phyloP scores from a whole-genome alignment of 495 filamentous ascomycete genomes.

The Aspergillus nidulans region DNA sequence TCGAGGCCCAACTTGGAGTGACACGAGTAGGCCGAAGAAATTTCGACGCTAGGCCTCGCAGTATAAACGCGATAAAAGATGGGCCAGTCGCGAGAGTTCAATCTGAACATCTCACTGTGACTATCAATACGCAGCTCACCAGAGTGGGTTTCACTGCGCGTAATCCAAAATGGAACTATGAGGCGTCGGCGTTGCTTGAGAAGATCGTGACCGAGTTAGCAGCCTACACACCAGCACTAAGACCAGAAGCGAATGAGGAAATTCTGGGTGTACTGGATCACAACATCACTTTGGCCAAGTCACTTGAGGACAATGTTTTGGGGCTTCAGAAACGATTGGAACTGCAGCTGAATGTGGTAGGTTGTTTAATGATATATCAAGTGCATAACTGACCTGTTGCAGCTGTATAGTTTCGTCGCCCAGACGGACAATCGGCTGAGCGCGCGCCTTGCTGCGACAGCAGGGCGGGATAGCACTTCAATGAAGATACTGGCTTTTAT shows the following conservation, averaged over 20 bases:
- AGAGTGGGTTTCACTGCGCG: not conserved
- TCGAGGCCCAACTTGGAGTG: not conserved
- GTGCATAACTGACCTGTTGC: not conserved
- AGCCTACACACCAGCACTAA: not conserved
- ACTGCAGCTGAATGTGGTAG: slow-evolving; percentile 1
- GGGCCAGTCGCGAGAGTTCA: not conserved
- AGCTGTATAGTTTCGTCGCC: slow-evolving; percentile 1
- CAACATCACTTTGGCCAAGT: not conserved
- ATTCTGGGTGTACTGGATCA: not conserved
- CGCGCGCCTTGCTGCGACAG: not conserved
- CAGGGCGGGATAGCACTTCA: not conserved
- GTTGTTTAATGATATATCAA: not conserved
- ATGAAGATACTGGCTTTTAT: slow-evolving; percentile 6
- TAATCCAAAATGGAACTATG: not conserved
- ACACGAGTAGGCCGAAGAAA: not conserved
- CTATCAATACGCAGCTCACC: not conserved
- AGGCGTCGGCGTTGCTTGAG: not conserved
- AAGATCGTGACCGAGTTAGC: not conserved
- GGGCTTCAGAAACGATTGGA: not conserved
- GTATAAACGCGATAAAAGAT: not conserved
- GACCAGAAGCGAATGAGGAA: not conserved
- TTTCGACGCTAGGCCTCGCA: not conserved
- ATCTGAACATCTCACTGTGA: not conserved
- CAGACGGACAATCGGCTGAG: slow-evolving; percentile 3
- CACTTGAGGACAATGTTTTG: not conserved